These are phyloP conservation scores for Neurospora intermedia DNA, from an alignment of 495 filamentous ascomycete species.

Conservation along the genomic window DNA sequence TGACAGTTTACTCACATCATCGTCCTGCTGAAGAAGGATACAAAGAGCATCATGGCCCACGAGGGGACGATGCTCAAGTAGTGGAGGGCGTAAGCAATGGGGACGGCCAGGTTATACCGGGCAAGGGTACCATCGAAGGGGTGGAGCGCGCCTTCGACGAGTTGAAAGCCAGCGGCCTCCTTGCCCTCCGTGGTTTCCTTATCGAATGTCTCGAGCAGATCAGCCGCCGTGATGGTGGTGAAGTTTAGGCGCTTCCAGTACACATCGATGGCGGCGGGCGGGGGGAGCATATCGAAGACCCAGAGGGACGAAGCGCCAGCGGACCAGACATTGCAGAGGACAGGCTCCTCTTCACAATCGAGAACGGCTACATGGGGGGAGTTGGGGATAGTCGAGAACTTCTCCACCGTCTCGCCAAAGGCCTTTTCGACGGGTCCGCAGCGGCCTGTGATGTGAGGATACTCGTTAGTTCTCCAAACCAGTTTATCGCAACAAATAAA, in stretches of 20 bases:
- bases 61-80: slow-evolving; percentile 45
- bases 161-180: slow-evolving; percentile 15
- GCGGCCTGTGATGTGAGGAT: slow-evolving; percentile 23
- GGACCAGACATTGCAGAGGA: slow-evolving; percentile 78
- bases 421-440: slow-evolving; percentile 37
- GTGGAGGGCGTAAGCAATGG: slow-evolving; percentile 69
- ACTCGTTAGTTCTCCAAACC: slow-evolving; percentile 6
- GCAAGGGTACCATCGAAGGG: slow-evolving; percentile 67
- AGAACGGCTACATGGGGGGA: slow-evolving; percentile 61
- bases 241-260: slow-evolving; percentile 51
- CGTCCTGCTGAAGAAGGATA: slow-evolving; percentile 69
- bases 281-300: slow-evolving; percentile 52
- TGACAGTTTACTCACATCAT: slow-evolving; percentile 62
- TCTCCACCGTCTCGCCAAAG: slow-evolving; percentile 51
- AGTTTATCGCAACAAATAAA: background rate
- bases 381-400: slow-evolving; percentile 54
- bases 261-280: slow-evolving; percentile 48
- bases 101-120: slow-evolving; percentile 49
- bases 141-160: slow-evolving; percentile 67
- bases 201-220: slow-evolving; percentile 51
- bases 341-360: slow-evolving; percentile 67
- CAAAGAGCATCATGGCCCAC: slow-evolving; percentile 64
- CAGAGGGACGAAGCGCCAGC: slow-evolving; percentile 59
- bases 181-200: slow-evolving; percentile 48
- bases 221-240: slow-evolving; percentile 52